Base-by-base conservation (phyloP, 225 moss, liverwort and hornwort genomes). In the Marchantia polymorpha region DNA sequence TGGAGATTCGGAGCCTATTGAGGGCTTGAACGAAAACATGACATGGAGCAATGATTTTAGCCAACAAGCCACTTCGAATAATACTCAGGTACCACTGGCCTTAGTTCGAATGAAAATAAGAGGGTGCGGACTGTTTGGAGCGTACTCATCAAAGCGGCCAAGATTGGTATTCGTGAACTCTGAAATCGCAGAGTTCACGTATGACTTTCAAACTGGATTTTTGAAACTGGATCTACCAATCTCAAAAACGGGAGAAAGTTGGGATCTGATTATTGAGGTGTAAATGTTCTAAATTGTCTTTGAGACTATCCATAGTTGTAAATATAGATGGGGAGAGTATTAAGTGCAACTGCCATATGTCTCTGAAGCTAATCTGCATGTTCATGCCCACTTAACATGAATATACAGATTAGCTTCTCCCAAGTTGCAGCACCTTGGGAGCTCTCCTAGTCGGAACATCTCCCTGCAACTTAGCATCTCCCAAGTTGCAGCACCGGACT, bases 41-140 rank as follows among this genome's bases (percentile, higher is more conserved):
- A 55, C 54, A 12, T 55, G 61, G 67, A 75, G 54, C 31, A 81
- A 10, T 48, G 47, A 72, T 64, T 29, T 31, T 15, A 60, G 23
- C 27, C 51, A 14, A 47, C 72, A 76, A 27, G 25, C 77, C 30
- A 22, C 19, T 55, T 75, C 52, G 10, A 58, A 48, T 29, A 65
- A 25, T n/a, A 64, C 11, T 69, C 48, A 65, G n/a, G 72, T 81
- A 39, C 76, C 81, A 16, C n/a, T 60, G 69, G 89, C 73, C 58
- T 55, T 52, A 27, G 86, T 92, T 22, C 85, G 84, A 58, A 93
- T 99, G 90, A 84, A 63, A 49, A 67, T 92, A 54, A 89, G 80
- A 39, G 99, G 99, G 7, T 92, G 92, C 12, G 99, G 99, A 23
- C 72, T 80, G 27, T 91, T 92, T 73, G 99, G 99, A 52, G 89